Evolutionary conservation across 768 basidiomycete species (phyloP).

Genomic region (Auricularia heimuer): DNA sequence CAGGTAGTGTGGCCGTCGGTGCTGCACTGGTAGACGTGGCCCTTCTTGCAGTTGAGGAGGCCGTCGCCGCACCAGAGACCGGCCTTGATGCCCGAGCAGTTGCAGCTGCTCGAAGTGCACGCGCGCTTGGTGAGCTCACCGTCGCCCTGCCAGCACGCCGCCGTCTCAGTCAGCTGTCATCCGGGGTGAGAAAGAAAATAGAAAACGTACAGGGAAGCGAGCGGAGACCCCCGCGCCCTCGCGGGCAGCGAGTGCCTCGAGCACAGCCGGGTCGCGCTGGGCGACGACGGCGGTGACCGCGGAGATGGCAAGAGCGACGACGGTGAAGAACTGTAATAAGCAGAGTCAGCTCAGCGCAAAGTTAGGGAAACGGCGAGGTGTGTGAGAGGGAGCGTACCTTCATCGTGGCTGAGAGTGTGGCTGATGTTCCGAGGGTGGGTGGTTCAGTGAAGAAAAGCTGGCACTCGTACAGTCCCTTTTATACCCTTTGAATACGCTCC

Average conservation of each 20-base stretch:
- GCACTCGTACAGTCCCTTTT: too few relatives aligned
- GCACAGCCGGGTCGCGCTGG: background rate
- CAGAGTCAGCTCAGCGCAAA: background rate
- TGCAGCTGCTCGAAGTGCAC: background rate
- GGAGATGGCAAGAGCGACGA: background rate
- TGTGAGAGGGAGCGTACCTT: too few relatives aligned
- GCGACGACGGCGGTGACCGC: background rate
- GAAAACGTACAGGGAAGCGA: background rate
- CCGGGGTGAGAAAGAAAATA: background rate
- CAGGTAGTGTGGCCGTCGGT: background rate
- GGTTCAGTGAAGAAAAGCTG: too few relatives aligned
- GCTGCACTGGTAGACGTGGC: constrained; percentile 1
- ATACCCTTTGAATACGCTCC: too few relatives aligned
- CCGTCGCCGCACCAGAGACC: background rate
- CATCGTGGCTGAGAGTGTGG: too few relatives aligned
- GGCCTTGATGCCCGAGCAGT: background rate
- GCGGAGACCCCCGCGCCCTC: background rate
- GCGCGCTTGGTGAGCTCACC: background rate
- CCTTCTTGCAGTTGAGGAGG: constrained; percentile 1
- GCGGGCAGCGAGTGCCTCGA: background rate
- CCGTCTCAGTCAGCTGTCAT: background rate
- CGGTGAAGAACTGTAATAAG: background rate
- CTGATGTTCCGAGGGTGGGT: too few relatives aligned
- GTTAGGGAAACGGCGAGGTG: too few relatives aligned
- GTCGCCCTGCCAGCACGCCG: background rate